These are phyloP conservation scores for Pleurotus tuoliensis DNA, from an alignment of 768 basidiomycete species.

Conservation along the genomic window DNA sequence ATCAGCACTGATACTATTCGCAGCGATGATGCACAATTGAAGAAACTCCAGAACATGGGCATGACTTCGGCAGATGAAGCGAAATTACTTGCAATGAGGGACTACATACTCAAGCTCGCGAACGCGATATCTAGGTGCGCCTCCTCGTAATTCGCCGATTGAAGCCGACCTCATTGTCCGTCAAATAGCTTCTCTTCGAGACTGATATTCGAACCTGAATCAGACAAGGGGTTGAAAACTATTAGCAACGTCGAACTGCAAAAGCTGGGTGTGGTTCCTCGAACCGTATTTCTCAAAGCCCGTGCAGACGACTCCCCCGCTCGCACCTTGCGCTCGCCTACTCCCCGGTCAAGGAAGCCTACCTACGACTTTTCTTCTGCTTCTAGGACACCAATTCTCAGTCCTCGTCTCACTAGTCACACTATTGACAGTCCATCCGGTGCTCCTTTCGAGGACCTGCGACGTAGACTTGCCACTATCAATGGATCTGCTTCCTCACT, in stretches of 20 bases:
- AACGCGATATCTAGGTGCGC: slow-evolving; percentile 71
- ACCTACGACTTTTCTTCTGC: slow-evolving; percentile 20
- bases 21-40: slow-evolving; percentile 76
- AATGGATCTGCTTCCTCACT: slow-evolving; percentile 71
- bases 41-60: slow-evolving; percentile 82
- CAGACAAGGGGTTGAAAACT: slow-evolving; percentile 59
- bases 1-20: slow-evolving; percentile 7
- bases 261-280: slow-evolving; percentile 85
- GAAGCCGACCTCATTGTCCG: no score
- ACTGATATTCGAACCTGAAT: slow-evolving; percentile 56
- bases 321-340: slow-evolving; percentile 35
- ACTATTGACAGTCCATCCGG: slow-evolving; percentile 44
- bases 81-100: slow-evolving; percentile 85
- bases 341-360: slow-evolving; percentile 36
- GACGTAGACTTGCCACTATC: slow-evolving; percentile 68
- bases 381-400: slow-evolving; percentile 38
- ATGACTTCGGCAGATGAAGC: slow-evolving; percentile 79
- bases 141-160: no score
- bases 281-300: slow-evolving; percentile 84
- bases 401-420: slow-evolving; percentile 46
- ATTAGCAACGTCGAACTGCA: slow-evolving; percentile 73
- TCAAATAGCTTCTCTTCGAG: slow-evolving; percentile 61
- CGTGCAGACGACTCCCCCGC: slow-evolving; percentile 36
- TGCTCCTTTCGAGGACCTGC: slow-evolving; percentile 74
- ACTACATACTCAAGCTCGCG: slow-evolving; percentile 83